phyloP scores from a whole-genome alignment of 1,284 basidiomycete genomes.

The Rugosomyces carneus region DNA sequence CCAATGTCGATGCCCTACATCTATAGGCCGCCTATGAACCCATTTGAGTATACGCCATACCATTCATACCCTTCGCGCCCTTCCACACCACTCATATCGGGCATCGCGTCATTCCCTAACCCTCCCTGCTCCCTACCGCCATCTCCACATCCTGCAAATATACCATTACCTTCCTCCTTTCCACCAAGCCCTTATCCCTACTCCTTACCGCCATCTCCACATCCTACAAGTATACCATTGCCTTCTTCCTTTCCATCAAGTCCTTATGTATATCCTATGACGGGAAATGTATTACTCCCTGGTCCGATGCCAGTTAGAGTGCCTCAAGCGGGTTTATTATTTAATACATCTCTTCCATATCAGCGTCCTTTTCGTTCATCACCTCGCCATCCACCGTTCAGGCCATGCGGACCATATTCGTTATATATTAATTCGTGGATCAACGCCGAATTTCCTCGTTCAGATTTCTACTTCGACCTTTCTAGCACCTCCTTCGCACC shows the following conservation, averaged over 20 bases:
- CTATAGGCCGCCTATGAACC: conserved; percentile 8
- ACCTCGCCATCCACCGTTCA: conserved; percentile 17
- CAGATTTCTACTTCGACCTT: conserved; percentile 51
- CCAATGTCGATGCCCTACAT: conserved; percentile 11
- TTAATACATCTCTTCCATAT: conserved; percentile 9
- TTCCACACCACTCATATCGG: conserved; percentile 34
- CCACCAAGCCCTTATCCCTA: conserved; percentile 5
- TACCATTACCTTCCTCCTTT: background rate
- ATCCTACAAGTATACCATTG: background rate
- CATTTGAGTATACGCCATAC: conserved; percentile 12
- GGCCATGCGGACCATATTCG: conserved; percentile 20
- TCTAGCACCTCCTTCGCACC: conserved; percentile 41
- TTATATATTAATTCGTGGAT: conserved; percentile 52
- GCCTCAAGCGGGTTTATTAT: conserved; percentile 13
- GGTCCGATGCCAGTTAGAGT: conserved; percentile 19
- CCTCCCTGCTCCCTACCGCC: conserved; percentile 24
- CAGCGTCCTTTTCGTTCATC: conserved; percentile 37
- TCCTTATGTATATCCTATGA: conserved; percentile 2
- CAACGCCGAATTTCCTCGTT: conserved; percentile 44
- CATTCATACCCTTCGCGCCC: conserved; percentile 23
- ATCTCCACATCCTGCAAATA: conserved; percentile 6
- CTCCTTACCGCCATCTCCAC: conserved; percentile 20
- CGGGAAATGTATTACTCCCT: conserved; percentile 8
- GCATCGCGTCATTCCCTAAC: conserved; percentile 26
- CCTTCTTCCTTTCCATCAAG: background rate